phyloP scores from a whole-genome alignment of 1,139 yeast genomes.

The Yamadazyma dushanensis region DNA sequence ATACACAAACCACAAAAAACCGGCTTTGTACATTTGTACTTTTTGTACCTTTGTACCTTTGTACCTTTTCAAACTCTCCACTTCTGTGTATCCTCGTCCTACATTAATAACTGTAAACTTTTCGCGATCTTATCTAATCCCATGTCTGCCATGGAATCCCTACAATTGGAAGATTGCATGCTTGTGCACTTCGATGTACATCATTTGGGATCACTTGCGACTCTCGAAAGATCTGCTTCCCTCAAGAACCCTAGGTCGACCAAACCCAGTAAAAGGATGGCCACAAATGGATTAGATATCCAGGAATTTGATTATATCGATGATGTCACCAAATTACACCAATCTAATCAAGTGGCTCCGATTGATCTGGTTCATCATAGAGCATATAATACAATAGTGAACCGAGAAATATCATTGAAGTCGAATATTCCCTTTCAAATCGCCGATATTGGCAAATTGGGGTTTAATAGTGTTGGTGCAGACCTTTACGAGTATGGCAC shows the following conservation, averaged over 20 bases:
- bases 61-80: too few species aligned
- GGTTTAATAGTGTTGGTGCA: constrained; percentile 4
- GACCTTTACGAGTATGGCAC: constrained; percentile 6
- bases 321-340: constrained; percentile 11
- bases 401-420: constrained; percentile 8
- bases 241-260: background rate
- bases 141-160: constrained; percentile 3
- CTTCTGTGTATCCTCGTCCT: too few species aligned
- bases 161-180: background rate
- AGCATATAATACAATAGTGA: constrained; percentile 12
- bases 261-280: constrained; percentile 1
- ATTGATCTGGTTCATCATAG: constrained; percentile 12
- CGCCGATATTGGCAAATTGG: constrained; percentile 5
- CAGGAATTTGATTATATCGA: constrained; percentile 8
- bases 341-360: constrained; percentile 11
- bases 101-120: too few species aligned
- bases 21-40: too few species aligned
- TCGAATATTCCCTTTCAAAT: constrained; percentile 4
- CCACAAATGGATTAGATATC: constrained; percentile 7
- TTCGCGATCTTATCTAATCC: too few species aligned
- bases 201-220: constrained; percentile 3
- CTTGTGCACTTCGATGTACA: constrained; percentile 6
- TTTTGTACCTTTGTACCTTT: too few species aligned
- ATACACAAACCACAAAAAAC: too few species aligned
- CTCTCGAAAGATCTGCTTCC: background rate